Conservation (phyloP, 2,329 filamentous ascomycete species). For the Monosporascus cannonballus region DNA sequence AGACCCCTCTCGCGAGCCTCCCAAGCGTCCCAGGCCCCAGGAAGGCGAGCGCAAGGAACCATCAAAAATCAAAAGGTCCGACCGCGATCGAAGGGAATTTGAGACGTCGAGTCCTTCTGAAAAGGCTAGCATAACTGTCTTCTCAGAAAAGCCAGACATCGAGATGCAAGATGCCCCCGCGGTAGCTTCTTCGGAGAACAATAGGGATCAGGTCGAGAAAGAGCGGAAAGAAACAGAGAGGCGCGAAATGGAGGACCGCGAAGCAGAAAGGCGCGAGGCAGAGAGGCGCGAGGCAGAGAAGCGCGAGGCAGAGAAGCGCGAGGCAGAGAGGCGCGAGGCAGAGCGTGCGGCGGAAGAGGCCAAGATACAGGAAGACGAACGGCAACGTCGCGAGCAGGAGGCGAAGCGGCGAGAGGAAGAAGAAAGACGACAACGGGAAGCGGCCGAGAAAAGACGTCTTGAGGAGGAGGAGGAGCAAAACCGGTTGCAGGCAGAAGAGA, state of each 20-base stretch:
- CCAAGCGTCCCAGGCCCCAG: constrained; percentile 22
- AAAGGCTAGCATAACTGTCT: constrained; percentile 47
- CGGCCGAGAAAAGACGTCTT: constrained; percentile 24
- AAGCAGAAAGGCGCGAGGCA: constrained; percentile 27
- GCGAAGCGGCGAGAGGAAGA: constrained; percentile 29
- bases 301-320: constrained; percentile 24
- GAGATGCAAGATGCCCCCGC: constrained; percentile 47
- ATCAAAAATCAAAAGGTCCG: constrained; percentile 33
- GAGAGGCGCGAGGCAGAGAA: constrained; percentile 16
- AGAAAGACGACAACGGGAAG: constrained; percentile 20
- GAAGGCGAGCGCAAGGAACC: constrained; percentile 32
- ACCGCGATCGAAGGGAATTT: constrained; percentile 35
- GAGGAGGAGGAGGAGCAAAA: constrained; percentile 20
- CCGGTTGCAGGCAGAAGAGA: constrained; percentile 29
- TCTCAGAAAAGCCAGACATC: constrained; percentile 49
- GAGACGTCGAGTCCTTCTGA: constrained; percentile 36
- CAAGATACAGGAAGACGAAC: constrained; percentile 28
- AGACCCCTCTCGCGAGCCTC: constrained; percentile 34
- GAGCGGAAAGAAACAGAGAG: constrained; percentile 28
- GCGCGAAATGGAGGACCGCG: constrained; percentile 18
- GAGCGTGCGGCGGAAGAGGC: constrained; percentile 22
- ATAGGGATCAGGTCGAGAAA: constrained; percentile 26
- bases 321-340: constrained; percentile 21
- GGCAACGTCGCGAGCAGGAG: constrained; percentile 29
- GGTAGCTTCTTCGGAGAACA: constrained; percentile 17